Percentiles rank a stretch among this genome's conserved stretches.
phyloP scores from a whole-genome alignment of 495 filamentous ascomycete species.

The Bacidia gigantensis region DNA sequence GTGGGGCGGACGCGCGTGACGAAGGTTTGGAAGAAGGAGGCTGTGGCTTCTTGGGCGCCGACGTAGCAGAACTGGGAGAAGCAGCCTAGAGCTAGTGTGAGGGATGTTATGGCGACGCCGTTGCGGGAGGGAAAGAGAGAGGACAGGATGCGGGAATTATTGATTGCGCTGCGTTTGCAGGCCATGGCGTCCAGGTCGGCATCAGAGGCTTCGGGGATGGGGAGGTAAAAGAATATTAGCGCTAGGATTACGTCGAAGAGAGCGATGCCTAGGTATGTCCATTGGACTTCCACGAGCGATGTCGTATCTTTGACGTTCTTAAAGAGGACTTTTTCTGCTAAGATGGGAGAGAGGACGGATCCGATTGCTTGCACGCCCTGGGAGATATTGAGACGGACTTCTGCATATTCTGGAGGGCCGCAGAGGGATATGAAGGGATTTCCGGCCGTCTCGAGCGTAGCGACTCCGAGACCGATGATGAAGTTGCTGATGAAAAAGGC shows the following conservation, averaged over 20 bases:
- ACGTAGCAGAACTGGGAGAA: slow-evolving; percentile 53
- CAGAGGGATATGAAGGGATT: slow-evolving; percentile 59
- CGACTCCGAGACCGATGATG: slow-evolving; percentile 50
- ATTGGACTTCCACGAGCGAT: slow-evolving; percentile 51
- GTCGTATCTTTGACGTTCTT: slow-evolving; percentile 34
- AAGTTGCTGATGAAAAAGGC: slow-evolving; percentile 56
- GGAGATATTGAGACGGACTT: slow-evolving; percentile 51
- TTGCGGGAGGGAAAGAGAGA: slow-evolving; percentile 17
- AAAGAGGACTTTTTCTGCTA: slow-evolving; percentile 51
- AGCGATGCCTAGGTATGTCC: slow-evolving; percentile 57
- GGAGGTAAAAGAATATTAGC: slow-evolving; percentile 49
- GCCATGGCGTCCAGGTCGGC: slow-evolving; percentile 45
- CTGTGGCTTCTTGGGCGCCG: slow-evolving; percentile 49
- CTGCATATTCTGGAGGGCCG: slow-evolving; percentile 50
- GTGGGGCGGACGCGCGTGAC: slow-evolving; percentile 23
- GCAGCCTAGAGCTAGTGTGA: slow-evolving; percentile 42
- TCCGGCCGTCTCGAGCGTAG: slow-evolving; percentile 48
- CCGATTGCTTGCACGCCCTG: slow-evolving; percentile 59
- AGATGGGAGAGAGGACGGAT: slow-evolving; percentile 44
- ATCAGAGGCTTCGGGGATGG: slow-evolving; percentile 54
- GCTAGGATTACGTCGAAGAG: slow-evolving; percentile 52
- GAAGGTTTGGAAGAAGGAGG: slow-evolving; percentile 32
- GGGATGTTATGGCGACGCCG: slow-evolving; percentile 31
- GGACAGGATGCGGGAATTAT: slow-evolving; percentile 31
- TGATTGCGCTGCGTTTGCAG: slow-evolving; percentile 36